Evolutionary conservation across 495 filamentous ascomycete species (phyloP).

Genomic region (Barbatosphaeria neglecta): DNA sequence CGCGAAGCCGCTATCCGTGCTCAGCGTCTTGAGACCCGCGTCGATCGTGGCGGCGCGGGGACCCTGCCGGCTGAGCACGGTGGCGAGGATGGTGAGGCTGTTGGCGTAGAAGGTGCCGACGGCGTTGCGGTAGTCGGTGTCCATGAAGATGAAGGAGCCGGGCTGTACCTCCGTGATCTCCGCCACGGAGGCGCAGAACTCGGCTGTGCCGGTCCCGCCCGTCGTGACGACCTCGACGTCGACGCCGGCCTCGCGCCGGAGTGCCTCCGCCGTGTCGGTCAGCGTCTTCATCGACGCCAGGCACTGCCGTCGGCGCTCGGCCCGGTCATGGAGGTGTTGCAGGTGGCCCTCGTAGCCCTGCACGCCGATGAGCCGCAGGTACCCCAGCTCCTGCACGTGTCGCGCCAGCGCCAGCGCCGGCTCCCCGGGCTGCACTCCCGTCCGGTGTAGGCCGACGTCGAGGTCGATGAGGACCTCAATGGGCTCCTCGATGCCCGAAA

Average conservation of each 20-base stretch:
- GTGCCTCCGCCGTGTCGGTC: conserved; percentile 10
- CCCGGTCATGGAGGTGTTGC: conserved; percentile 18
- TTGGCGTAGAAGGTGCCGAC: conserved; percentile 14
- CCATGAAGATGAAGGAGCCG: conserved; percentile 27
- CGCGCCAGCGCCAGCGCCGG: conserved; percentile 1
- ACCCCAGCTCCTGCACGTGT: background rate
- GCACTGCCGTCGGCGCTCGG: conserved; percentile 11
- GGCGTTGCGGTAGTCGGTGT: conserved; percentile 21
- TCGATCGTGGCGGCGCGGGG: conserved; percentile 2
- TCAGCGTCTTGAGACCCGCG: conserved; percentile 5
- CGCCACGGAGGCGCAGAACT: conserved; percentile 18
- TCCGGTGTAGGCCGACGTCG: conserved; percentile 19
- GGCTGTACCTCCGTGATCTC: conserved; percentile 24
- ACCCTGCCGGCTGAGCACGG: conserved; percentile 4
- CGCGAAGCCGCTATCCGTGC: conserved; percentile 4
- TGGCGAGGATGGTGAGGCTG: conserved; percentile 12
- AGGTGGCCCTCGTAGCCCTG: conserved; percentile 21
- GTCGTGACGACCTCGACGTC: conserved; percentile 19
- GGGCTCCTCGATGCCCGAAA: conserved; percentile 7
- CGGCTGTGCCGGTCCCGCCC: conserved; percentile 23
- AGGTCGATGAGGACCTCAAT: conserved; percentile 17
- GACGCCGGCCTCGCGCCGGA: conserved; percentile 14
- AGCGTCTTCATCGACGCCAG: conserved; percentile 17
- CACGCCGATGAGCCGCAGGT: conserved; percentile 3
- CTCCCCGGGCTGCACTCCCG: conserved; percentile 15